These are phyloP conservation scores for Pseudogymnoascus sp. DNA, from an alignment of 2,329 filamentous ascomycete genomes.

Conservation along the genomic window DNA sequence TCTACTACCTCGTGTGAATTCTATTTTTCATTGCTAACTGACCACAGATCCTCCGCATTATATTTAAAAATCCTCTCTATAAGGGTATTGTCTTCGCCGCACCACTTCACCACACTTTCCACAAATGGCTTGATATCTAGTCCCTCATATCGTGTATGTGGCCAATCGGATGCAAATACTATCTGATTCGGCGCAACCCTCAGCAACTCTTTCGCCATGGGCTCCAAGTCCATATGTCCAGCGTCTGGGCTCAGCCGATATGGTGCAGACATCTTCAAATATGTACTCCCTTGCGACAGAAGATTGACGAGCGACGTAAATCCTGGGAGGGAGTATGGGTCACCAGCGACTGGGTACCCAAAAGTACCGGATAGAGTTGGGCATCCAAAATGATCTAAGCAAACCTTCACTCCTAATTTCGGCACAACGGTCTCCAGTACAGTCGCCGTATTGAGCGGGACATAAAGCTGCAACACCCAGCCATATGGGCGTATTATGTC, in stretches of 20 bases:
- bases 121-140: constrained; percentile 47
- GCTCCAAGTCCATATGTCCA: constrained; percentile 36
- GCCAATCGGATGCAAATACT: constrained; percentile 56
- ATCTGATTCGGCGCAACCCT: constrained; percentile 34
- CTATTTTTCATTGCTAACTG: constrained; percentile 16
- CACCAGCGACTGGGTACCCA: constrained; percentile 14
- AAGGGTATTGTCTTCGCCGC: constrained; percentile 35
- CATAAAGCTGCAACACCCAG: constrained; percentile 52
- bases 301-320: constrained; percentile 41
- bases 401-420: constrained; percentile 41
- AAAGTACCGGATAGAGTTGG: constrained; percentile 30
- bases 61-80: constrained; percentile 42
- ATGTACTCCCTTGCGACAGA: constrained; percentile 36
- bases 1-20: not conserved
- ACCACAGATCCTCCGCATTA: constrained; percentile 47
- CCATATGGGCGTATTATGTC: constrained; percentile 38
- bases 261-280: constrained; percentile 36
- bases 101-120: constrained; percentile 44
- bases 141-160: constrained; percentile 52
- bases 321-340: constrained; percentile 39
- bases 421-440: constrained; percentile 41
- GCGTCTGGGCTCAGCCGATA: constrained; percentile 44
- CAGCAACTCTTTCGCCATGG: constrained; percentile 41
- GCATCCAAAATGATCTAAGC: constrained; percentile 51
- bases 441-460: constrained; percentile 42